Evolutionary conservation across 2,329 filamentous ascomycete genomes (phyloP).

Genomic region (Rhynchosporium agropyri): DNA sequence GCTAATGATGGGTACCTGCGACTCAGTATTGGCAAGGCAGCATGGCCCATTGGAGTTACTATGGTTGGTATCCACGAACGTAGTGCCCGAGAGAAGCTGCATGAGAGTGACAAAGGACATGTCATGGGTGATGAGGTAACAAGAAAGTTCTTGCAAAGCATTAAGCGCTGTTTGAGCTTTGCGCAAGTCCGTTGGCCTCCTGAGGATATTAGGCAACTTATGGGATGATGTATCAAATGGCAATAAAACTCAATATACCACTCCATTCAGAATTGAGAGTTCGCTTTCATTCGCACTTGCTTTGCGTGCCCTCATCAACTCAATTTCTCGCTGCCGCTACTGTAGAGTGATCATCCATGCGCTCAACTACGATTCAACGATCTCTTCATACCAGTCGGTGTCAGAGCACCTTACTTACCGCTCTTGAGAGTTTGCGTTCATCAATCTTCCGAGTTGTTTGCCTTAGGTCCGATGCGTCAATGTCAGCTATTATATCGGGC

Average conservation of each 20-base stretch:
- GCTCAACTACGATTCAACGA: too few species aligned
- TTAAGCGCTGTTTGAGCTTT: slow-evolving; percentile 95
- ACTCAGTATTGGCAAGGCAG: slow-evolving; percentile 92
- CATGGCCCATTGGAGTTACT: slow-evolving; percentile 98
- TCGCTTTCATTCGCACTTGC: too few species aligned
- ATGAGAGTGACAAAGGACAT: slow-evolving; percentile 84
- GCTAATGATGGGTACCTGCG: slow-evolving; percentile 94
- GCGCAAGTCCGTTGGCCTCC: slow-evolving; percentile 96
- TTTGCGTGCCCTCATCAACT: too few species aligned
- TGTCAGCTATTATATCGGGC: too few species aligned
- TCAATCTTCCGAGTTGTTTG: too few species aligned
- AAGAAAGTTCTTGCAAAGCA: slow-evolving; percentile 94
- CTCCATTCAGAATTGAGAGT: too few species aligned
- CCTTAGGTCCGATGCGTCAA: too few species aligned
- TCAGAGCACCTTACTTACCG: too few species aligned
- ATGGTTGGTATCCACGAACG: slow-evolving; percentile 99
- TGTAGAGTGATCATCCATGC: too few species aligned
- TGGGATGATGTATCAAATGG: slow-evolving; percentile 60
- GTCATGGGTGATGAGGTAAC: slow-evolving; percentile 98
- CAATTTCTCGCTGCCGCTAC: too few species aligned
- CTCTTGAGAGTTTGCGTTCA: too few species aligned
- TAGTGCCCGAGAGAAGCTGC: slow-evolving; percentile 91
- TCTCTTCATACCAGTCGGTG: too few species aligned
- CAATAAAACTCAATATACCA: neutral
- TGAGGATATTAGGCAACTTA: slow-evolving; percentile 87